Evolutionary conservation across 805 yeast genomes (phyloP).

Genomic region (Zygosaccharomyces siamensis): DNA sequence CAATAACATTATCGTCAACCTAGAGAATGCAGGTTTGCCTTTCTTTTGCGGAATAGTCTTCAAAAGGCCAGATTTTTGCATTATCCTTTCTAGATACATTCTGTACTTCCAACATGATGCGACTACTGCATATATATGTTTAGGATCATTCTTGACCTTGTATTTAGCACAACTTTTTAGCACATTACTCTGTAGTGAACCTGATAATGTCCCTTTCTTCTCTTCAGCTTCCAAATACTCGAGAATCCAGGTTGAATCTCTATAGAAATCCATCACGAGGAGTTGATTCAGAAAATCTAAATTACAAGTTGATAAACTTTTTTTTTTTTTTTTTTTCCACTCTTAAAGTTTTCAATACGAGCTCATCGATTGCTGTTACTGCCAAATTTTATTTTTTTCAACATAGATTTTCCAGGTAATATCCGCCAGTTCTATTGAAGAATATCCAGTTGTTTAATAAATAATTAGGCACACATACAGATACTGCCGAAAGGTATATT

Average conservation of each 20-base stretch:
- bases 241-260: slow-evolving; percentile 39
- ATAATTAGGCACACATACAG: not conserved
- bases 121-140: slow-evolving; percentile 81
- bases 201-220: slow-evolving; percentile 37
- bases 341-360: not conserved
- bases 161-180: slow-evolving; percentile 46
- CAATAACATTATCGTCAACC: slow-evolving; percentile 44
- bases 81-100: slow-evolving; percentile 55
- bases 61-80: slow-evolving; percentile 64
- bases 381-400: not conserved
- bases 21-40: slow-evolving; percentile 45
- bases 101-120: slow-evolving; percentile 70
- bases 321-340: not conserved
- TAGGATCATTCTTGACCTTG: slow-evolving; percentile 61
- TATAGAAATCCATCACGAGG: slow-evolving; percentile 34
- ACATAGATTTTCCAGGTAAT: not conserved
- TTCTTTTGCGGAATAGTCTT: slow-evolving; percentile 40
- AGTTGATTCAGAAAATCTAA: not conserved
- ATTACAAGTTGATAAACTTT: not conserved
- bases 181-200: slow-evolving; percentile 51
- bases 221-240: slow-evolving; percentile 32
- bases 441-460: not conserved
- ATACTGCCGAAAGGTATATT: not conserved
- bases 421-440: not conserved
- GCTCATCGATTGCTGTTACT: slow-evolving; percentile 2